These are phyloP conservation scores for Colletotrichum caudatum DNA, from an alignment of 2,329 filamentous ascomycete species.

Conservation along the genomic window DNA sequence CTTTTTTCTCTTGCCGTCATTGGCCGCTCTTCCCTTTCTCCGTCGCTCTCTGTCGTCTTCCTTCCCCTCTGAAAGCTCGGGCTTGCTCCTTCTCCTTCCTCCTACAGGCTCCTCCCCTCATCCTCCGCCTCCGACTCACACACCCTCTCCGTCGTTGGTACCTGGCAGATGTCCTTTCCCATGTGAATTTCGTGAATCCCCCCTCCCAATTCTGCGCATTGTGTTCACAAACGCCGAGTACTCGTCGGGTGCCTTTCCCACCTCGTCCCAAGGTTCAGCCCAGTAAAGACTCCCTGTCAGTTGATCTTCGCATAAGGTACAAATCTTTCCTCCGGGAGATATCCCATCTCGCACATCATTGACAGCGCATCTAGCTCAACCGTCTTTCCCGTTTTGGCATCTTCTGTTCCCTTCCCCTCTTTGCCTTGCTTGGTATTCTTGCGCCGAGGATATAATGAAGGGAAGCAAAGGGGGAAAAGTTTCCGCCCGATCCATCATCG, in stretches of 20 bases:
- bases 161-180: constrained; percentile 19
- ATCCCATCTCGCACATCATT: constrained; percentile 41
- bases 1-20: background rate
- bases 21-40: background rate
- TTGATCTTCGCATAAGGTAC: constrained; percentile 41
- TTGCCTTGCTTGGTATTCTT: background rate
- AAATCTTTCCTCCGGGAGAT: constrained; percentile 41
- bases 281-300: constrained; percentile 36
- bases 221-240: constrained; percentile 32
- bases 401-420: constrained; percentile 5
- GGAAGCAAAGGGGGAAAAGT: background rate
- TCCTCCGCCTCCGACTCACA: background rate
- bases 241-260: constrained; percentile 4
- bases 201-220: constrained; percentile 24
- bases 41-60: background rate
- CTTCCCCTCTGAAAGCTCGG: too few species aligned
- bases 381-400: constrained; percentile 29
- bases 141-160: constrained; percentile 10
- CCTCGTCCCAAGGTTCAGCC: constrained; percentile 39
- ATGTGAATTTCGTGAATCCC: constrained; percentile 37
- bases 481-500: constrained; percentile 28
- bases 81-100: too few species aligned
- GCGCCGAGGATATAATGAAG: background rate
- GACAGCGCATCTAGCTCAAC: constrained; percentile 40
- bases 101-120: background rate